Conservation (phyloP, 768 basidiomycete genomes). For the Albatrellus ellisii region DNA sequence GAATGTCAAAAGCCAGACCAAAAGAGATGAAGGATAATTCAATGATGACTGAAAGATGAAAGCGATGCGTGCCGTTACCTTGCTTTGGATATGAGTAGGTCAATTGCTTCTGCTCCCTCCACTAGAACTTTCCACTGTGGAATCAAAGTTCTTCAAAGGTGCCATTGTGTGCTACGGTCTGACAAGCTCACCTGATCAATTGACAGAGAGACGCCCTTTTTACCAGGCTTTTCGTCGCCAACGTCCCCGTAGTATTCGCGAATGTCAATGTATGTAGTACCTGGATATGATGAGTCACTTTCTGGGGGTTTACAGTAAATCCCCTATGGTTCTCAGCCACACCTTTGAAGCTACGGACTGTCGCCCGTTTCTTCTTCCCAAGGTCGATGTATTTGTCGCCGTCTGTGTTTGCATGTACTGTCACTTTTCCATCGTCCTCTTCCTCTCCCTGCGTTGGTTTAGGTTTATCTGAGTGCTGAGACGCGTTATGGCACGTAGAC, state of each 20-base stretch:
- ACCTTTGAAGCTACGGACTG: constrained; percentile 40
- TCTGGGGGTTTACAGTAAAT: constrained; percentile 17
- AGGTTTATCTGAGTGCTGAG: too few relatives aligned
- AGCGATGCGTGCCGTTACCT: constrained; percentile 24
- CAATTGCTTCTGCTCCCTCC: constrained; percentile 4
- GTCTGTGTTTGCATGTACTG: constrained; percentile 16
- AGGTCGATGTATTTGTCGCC: constrained; percentile 48
- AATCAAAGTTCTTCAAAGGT: neutral
- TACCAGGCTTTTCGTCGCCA: constrained; percentile 56
- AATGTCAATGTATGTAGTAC: constrained; percentile 49
- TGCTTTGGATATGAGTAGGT: constrained; percentile 2
- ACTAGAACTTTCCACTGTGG: constrained; percentile 18
- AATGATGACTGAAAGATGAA: neutral
- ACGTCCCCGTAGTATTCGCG: constrained; percentile 54
- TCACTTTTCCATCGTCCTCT: constrained; percentile 1
- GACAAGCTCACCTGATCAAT: constrained; percentile 44
- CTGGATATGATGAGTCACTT: constrained; percentile 19
- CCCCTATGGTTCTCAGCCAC: neutral
- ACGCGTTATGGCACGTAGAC: too few relatives aligned
- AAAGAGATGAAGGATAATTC: constrained; percentile 7
- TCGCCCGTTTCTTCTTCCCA: constrained; percentile 59
- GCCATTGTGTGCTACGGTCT: neutral
- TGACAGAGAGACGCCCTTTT: constrained; percentile 63
- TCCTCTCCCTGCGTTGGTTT: too few relatives aligned
- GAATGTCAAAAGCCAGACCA: constrained; percentile 3